Conservation (phyloP, 805 yeast genomes). For the Sugiyamaella marilandica region DNA sequence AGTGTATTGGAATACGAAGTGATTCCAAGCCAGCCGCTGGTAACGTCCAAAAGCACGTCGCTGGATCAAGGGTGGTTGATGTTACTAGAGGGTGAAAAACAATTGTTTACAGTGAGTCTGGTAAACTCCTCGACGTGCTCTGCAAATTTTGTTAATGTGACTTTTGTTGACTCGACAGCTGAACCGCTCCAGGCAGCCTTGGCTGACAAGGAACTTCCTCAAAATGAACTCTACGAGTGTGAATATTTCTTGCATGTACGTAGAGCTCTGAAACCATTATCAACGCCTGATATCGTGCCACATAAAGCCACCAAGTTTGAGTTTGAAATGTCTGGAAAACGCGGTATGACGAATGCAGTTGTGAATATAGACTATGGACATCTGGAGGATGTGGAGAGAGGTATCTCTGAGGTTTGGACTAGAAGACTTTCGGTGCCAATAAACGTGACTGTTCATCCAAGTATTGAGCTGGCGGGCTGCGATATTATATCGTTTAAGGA, state of each 20-base stretch:
- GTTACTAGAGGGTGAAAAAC: slow-evolving; percentile 74
- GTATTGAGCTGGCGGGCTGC: slow-evolving; percentile 69
- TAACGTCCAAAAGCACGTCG: slow-evolving; percentile 48
- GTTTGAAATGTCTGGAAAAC: slow-evolving; percentile 62
- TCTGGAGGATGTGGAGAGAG: slow-evolving; percentile 19
- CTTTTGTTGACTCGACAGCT: slow-evolving; percentile 67
- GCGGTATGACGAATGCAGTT: slow-evolving; percentile 64
- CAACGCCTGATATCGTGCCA: slow-evolving; percentile 29
- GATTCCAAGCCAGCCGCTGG: slow-evolving; percentile 54
- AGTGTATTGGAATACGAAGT: slow-evolving; percentile 31
- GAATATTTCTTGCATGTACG: slow-evolving; percentile 62
- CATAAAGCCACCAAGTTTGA: slow-evolving; percentile 43
- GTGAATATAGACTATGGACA: slow-evolving; percentile 60
- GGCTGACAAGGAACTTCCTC: slow-evolving; percentile 41
- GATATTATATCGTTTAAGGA: slow-evolving; percentile 51
- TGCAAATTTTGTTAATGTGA: slow-evolving; percentile 54
- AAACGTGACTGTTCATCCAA: slow-evolving; percentile 62
- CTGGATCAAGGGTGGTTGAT: slow-evolving; percentile 63
- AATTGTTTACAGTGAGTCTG: slow-evolving; percentile 45
- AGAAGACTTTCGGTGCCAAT: slow-evolving; percentile 65
- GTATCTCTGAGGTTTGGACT: slow-evolving; percentile 34
- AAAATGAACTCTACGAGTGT: slow-evolving; percentile 65
- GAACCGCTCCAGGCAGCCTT: slow-evolving; percentile 58
- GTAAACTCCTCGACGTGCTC: slow-evolving; percentile 55
- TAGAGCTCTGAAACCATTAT: slow-evolving; percentile 44